A percentile compares a stretch with the other conserved stretches of the same genome.
These are phyloP conservation scores for Liquidambar formosana DNA, from an alignment of 164 flowering plant species.

Conservation along the genomic window DNA sequence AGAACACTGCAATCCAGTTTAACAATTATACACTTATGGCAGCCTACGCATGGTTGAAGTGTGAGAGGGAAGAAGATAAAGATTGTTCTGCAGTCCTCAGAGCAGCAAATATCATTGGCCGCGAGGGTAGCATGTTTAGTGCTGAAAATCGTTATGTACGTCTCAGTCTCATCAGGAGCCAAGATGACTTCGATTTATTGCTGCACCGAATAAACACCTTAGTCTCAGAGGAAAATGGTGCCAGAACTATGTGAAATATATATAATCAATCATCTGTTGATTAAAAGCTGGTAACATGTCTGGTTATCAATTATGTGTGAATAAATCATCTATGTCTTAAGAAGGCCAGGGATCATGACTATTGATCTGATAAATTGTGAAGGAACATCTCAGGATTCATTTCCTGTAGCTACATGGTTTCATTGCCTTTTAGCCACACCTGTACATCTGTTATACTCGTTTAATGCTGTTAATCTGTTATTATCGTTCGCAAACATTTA, in stretches of 20 bases:
- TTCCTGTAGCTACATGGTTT: background rate
- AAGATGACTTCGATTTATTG: conserved; percentile 40
- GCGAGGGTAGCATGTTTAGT: conserved; percentile 35
- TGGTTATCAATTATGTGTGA: background rate
- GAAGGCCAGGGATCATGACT: background rate
- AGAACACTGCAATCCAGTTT: too few relatives aligned
- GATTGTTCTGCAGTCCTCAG: conserved; percentile 48
- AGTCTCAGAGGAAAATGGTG: too few relatives aligned
- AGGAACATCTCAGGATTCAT: background rate
- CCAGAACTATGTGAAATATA: too few relatives aligned
- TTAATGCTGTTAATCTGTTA: too few relatives aligned
- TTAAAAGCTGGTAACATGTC: too few relatives aligned
- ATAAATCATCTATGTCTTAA: background rate
- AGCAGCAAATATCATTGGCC: conserved; percentile 51
- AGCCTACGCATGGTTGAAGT: conserved; percentile 82
- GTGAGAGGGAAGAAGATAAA: conserved; percentile 61
- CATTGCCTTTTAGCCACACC: background rate
- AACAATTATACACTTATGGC: conserved; percentile 9
- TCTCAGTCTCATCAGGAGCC: conserved; percentile 44
- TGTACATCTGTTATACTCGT: too few relatives aligned
- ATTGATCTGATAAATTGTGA: background rate
- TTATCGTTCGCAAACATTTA: too few relatives aligned
- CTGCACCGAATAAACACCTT: background rate
- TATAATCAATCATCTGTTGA: too few relatives aligned
- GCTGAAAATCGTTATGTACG: conserved; percentile 48